Conservation (phyloP, 2,329 filamentous ascomycete genomes). For the Cytospora piceae region DNA sequence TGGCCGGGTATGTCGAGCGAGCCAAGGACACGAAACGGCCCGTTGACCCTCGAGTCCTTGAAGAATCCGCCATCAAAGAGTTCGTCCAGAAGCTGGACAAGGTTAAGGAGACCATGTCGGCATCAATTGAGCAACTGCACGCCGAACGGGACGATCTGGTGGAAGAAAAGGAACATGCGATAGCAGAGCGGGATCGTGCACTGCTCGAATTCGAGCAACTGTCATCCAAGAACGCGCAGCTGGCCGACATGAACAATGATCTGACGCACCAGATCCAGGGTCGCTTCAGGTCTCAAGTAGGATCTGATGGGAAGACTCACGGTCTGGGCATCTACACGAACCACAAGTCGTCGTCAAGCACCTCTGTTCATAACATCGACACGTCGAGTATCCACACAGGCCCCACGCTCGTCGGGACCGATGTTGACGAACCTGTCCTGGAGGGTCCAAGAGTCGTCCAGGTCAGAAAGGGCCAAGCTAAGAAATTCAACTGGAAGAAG, state of each 20-base stretch:
- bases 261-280: slow-evolving; percentile 93
- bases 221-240: slow-evolving; percentile 89
- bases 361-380: slow-evolving; percentile 55
- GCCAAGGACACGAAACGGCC: slow-evolving; percentile 83
- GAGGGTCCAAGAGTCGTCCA: slow-evolving; percentile 91
- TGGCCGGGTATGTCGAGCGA: slow-evolving; percentile 84
- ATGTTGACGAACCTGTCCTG: slow-evolving; percentile 69
- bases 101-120: slow-evolving; percentile 62
- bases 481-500: slow-evolving; percentile 99
- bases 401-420: slow-evolving; percentile 62
- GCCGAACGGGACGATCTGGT: slow-evolving; percentile 78
- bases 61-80: slow-evolving; percentile 89
- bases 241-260: slow-evolving; percentile 94
- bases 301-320: slow-evolving; percentile 52
- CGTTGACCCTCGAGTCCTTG: slow-evolving; percentile 79
- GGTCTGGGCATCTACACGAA: slow-evolving; percentile 62
- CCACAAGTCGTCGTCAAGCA: slow-evolving; percentile 53
- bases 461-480: slow-evolving; percentile 89
- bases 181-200: slow-evolving; percentile 87
- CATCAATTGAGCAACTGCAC: slow-evolving; percentile 62
- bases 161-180: slow-evolving; percentile 82
- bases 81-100: slow-evolving; percentile 76
- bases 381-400: slow-evolving; percentile 58
- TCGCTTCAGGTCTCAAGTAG: slow-evolving; percentile 80
- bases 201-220: slow-evolving; percentile 95